phyloP scores from a whole-genome alignment of 2,329 filamentous ascomycete species.

The Paracamarosporium sp. region DNA sequence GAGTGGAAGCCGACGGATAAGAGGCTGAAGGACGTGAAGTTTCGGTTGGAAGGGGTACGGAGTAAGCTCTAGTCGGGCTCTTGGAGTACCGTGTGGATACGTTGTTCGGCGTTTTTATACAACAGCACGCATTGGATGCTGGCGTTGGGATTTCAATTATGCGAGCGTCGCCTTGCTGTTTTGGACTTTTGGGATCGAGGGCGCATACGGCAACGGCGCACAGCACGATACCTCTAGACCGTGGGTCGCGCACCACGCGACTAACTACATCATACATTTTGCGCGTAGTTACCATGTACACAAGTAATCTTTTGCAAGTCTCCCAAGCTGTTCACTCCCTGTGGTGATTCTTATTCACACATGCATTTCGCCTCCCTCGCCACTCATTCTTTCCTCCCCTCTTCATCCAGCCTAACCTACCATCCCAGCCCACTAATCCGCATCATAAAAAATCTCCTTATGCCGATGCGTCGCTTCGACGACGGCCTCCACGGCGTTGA shows the following conservation, averaged over 20 bases:
- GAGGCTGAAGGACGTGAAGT: conserved; percentile 93
- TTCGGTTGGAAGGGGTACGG: conserved; percentile 86
- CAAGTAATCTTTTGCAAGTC: not conserved
- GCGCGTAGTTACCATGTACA: not conserved
- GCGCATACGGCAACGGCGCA: not conserved
- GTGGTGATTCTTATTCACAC: too few relatives aligned
- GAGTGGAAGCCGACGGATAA: conserved; percentile 92
- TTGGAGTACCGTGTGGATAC: not conserved
- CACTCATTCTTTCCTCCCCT: not conserved
- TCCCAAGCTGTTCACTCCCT: not conserved
- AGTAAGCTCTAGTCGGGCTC: conserved; percentile 73
- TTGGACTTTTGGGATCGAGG: not conserved
- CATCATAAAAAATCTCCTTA: conserved; percentile 79
- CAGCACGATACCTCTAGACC: not conserved
- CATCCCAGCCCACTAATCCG: conserved; percentile 11
- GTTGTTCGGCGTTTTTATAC: not conserved
- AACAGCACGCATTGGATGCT: not conserved
- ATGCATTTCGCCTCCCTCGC: not conserved
- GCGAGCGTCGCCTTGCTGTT: not conserved
- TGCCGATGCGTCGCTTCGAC: conserved; percentile 86
- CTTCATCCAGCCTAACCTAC: too few relatives aligned
- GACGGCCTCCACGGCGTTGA: conserved; percentile 75
- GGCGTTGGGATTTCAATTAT: not conserved
- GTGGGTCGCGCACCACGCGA: too few relatives aligned
- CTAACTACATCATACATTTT: not conserved